Base-by-base conservation (phyloP, 495 filamentous ascomycete genomes). In the Penicillium crystallinum region DNA sequence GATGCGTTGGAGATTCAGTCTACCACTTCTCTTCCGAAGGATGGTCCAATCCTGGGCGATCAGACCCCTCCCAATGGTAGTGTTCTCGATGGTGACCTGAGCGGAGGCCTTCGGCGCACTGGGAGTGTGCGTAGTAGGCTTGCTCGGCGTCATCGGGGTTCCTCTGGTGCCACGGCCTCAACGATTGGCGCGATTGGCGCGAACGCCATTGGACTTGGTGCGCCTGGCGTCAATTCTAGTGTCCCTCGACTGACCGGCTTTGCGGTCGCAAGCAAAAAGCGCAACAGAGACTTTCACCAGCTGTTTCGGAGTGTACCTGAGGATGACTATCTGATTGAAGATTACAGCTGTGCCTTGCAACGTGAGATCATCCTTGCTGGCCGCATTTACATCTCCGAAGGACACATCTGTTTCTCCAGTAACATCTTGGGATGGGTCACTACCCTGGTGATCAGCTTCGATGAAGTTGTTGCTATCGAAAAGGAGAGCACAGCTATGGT, bases 371-470 rank as follows among this genome's bases (percentile, higher is more conserved):
- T 99, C 38, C 80, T 95, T 10, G 92, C 96, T 56, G 93, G 93
- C 2, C 81, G 93, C 34, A 79, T 99, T 12, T 99, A 99, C 61
- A 86, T 99, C 25, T 97, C 92, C 0, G 93, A 99, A 69, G 90
- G 91, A 4, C 91, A 99, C 58, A 85, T 99, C 31, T 99, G 93
- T 73, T 99, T 99, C 70, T 95, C 91, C 53, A 97, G 93, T 68
- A 99, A 99, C 64, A 99, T 99, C 45, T 79, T 99, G 31, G 93
- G 93, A 31, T 99, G 93, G 93, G 84, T 95, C 1, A 99, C 95
- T 1, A 97, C 91, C 4, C 73, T 97, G 25, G 91, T 99, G 35
- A 96, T 99, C 68, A 93, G 89, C 64, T 99, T 97, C 66, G 95
- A 97, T 63, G 93, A 99, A 66, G 86, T 99, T 43, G 89, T 97